phyloP scores from a whole-genome alignment of 331 rosid genomes.

The Quercus lobata region DNA sequence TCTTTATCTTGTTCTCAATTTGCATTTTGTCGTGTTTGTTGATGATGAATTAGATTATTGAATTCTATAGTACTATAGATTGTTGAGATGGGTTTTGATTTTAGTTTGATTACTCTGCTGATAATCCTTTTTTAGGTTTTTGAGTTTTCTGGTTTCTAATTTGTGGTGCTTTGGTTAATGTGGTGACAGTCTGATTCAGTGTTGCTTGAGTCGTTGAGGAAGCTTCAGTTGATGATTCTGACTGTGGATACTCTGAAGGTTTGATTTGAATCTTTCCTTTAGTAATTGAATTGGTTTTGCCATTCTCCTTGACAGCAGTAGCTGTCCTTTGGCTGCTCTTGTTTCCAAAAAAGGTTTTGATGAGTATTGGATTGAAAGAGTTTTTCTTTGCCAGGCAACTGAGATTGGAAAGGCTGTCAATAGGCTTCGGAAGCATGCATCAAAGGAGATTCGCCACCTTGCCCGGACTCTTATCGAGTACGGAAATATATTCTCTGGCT shows the following conservation, averaged over 20 bases:
- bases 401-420: slow-evolving; percentile 90
- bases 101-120: slow-evolving; percentile 4
- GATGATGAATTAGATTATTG: not conserved
- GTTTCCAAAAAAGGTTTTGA: not conserved
- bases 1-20: not conserved
- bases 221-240: slow-evolving; percentile 75
- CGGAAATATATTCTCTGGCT: slow-evolving; percentile 8
- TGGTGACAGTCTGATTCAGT: slow-evolving; percentile 68
- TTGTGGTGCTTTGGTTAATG: slow-evolving; percentile 21
- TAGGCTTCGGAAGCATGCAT: slow-evolving; percentile 64
- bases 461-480: slow-evolving; percentile 67
- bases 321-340: not conserved
- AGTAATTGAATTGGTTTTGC: slow-evolving; percentile 5
- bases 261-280: slow-evolving; percentile 27
- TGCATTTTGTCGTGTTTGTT: not conserved
- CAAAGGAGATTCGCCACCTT: slow-evolving; percentile 51
- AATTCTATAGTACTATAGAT: not conserved
- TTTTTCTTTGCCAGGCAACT: slow-evolving; percentile 65
- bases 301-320: not conserved
- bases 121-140: not conserved
- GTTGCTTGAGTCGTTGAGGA: slow-evolving; percentile 75
- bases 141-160: slow-evolving; percentile 22
- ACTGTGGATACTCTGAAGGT: slow-evolving; percentile 73
- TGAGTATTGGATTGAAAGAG: not conserved
- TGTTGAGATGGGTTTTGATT: slow-evolving; percentile 1